A percentile compares a stretch with the other conserved stretches of the same genome.
Evolutionary conservation across 2,329 filamentous ascomycete genomes (phyloP).

Genomic region (Eurotiales sp.): DNA sequence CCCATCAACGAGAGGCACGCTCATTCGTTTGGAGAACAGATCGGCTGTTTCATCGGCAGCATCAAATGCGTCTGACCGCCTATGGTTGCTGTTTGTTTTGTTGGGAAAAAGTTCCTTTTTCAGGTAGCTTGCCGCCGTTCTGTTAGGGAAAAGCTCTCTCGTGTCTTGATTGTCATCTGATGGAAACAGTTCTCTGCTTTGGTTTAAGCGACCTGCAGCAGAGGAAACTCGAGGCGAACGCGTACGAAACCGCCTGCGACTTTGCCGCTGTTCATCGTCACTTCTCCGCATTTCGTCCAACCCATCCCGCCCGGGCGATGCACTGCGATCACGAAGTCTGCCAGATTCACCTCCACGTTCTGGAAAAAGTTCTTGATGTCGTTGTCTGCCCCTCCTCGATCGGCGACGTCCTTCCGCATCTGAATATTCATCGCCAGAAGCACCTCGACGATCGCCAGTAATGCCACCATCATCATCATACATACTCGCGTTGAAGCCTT

Average conservation of each 20-base stretch:
- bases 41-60: constrained; percentile 53
- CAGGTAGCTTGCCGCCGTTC: constrained; percentile 39
- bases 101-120: constrained; percentile 59
- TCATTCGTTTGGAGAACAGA: constrained; percentile 48
- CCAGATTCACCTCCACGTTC: constrained; percentile 26
- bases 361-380: constrained; percentile 35
- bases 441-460: constrained; percentile 1
- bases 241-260: constrained; percentile 39
- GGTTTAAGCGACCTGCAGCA: constrained; percentile 30
- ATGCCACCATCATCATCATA: constrained; percentile 64
- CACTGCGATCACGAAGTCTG: constrained; percentile 56
- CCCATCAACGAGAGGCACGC: constrained; percentile 49
- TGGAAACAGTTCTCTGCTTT: constrained; percentile 60
- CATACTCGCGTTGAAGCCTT: constrained; percentile 67
- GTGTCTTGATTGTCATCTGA: constrained; percentile 33
- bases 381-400: constrained; percentile 27
- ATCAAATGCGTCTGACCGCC: constrained; percentile 51
- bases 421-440: constrained; percentile 22
- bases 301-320: constrained; percentile 55
- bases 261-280: constrained; percentile 34
- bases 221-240: constrained; percentile 34
- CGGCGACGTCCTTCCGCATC: constrained; percentile 26
- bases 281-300: constrained; percentile 38
- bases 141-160: constrained; percentile 47
- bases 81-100: constrained; percentile 42